Conservation (phyloP, 805 yeast species). For the Hanseniaspora valbyensis region DNA sequence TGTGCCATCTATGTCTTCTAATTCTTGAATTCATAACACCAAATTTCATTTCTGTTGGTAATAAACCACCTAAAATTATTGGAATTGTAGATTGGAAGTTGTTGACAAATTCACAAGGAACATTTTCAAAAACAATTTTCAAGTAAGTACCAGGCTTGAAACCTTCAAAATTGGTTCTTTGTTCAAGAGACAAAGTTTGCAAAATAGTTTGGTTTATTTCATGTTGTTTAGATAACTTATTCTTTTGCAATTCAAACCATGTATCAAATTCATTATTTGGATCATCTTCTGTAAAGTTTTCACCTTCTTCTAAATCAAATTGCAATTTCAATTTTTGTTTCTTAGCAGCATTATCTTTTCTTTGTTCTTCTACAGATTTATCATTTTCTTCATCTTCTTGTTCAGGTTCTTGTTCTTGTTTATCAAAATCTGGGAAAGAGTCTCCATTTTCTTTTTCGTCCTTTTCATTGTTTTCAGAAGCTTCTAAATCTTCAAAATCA, state of each 20-base stretch:
- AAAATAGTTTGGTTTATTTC: constrained; percentile 82
- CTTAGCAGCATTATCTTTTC: constrained; percentile 74
- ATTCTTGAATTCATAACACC: constrained; percentile 88
- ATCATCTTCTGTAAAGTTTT: constrained; percentile 65
- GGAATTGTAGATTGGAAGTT: constrained; percentile 81
- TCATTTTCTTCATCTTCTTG: constrained; percentile 25
- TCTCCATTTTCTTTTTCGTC: constrained; percentile 36
- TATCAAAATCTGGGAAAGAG: constrained; percentile 34
- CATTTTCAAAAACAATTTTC: constrained; percentile 64
- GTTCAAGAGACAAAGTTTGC: constrained; percentile 60
- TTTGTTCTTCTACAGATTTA: constrained; percentile 57
- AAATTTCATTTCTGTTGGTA: constrained; percentile 82
- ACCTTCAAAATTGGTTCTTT: constrained; percentile 79
- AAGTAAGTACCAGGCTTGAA: constrained; percentile 89
- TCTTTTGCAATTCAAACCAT: constrained; percentile 96
- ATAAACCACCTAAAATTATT: constrained; percentile 76
- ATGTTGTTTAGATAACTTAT: constrained; percentile 89
- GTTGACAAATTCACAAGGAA: constrained; percentile 85
- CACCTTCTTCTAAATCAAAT: constrained; percentile 60
- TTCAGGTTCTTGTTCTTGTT: constrained; percentile 30
- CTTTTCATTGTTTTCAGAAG: constrained; percentile 35
- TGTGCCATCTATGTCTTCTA: constrained; percentile 98
- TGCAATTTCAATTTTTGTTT: constrained; percentile 82
- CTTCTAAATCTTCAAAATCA: constrained; percentile 46
- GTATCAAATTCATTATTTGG: constrained; percentile 82